Conservation (phyloP, 345 rosid species). For the Populus nigra region DNA sequence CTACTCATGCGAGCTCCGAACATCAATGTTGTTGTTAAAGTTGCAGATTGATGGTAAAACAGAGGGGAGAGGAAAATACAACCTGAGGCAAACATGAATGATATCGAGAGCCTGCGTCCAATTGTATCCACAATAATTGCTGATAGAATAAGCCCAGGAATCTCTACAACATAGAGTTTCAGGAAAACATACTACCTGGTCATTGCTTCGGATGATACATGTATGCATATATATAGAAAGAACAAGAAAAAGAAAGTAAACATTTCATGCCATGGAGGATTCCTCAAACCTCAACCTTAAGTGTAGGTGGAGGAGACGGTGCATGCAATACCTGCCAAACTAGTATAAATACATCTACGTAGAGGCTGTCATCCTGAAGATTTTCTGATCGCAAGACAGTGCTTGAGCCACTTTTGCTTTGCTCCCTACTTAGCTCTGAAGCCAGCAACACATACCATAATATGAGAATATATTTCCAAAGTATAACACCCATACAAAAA, state of each 20-base stretch:
- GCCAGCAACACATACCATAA: constrained; percentile 24
- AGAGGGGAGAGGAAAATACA: too few relatives aligned
- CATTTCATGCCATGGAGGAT: too few relatives aligned
- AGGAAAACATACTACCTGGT: not conserved
- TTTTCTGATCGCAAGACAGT: not conserved
- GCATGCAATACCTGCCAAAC: constrained; percentile 19
- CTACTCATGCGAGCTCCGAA: too few relatives aligned
- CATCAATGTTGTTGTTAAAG: too few relatives aligned
- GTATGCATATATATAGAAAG: too few relatives aligned
- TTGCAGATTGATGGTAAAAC: too few relatives aligned
- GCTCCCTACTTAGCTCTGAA: constrained; percentile 18
- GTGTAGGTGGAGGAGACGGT: not conserved
- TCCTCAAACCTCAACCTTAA: not conserved
- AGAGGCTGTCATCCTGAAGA: constrained; percentile 1
- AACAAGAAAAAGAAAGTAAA: too few relatives aligned
- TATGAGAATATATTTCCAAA: constrained; percentile 13
- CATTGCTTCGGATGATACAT: too few relatives aligned
- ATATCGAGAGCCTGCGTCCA: too few relatives aligned
- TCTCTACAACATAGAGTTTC: not conserved
- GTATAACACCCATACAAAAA: not conserved
- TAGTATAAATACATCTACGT: constrained; percentile 20
- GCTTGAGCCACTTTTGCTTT: constrained; percentile 7
- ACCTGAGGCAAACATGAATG: too few relatives aligned
- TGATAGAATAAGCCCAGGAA: too few relatives aligned
- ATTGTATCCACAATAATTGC: too few relatives aligned